Evolutionary conservation across 2,329 filamentous ascomycete species (phyloP), one percentile per base, ranked within the genome.

Genomic region (Fusarium cicatricum): DNA sequence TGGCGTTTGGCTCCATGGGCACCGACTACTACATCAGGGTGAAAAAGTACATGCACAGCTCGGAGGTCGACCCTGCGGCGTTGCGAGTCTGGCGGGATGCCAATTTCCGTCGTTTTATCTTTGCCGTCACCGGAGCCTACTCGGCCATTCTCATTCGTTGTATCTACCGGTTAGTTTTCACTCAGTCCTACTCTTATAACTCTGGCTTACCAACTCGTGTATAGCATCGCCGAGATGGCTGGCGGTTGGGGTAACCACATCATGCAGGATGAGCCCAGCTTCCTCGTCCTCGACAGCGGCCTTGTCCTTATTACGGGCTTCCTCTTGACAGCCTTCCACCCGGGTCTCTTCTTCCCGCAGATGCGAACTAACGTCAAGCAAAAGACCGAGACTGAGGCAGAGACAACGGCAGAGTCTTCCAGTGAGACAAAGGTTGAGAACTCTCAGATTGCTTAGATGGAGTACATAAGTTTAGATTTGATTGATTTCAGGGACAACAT

Each of bases 231-330:
- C 2, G 85, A 88, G 69, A 86, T 88, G 83, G 80, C 82, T 2
- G 83, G 83, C 21, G 85, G 86, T 16, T 89, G 85, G 85, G 83
- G 82, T 10, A 87, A 85, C 72, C 68, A 77, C 14, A 83, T 88
- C 68, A 88, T 88, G 84, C 83, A 85, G 62, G 80, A 87, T 70
- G 77, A 88, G 74, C 74, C 77, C 38, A 81, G 80, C 15, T 88
- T 88, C 65, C 78, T 86, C 55, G 79, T 83, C 11, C 77, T 88
- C 33, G 85, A 88, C 64, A 66, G 66, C 57, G 76, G 75, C 50
- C 79, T 85, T 70, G 74, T 85, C 47, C 69, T 83, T 21, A 72
- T 86, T 52, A 77, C 80, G 21, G 77, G 78, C 14, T 67, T 75
- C 15, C 74, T 84, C 16, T 75, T 86, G 31, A 81, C 82, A 6